Conservation (phyloP, 345 rosid genomes). For the Carallia pectinifolia region DNA sequence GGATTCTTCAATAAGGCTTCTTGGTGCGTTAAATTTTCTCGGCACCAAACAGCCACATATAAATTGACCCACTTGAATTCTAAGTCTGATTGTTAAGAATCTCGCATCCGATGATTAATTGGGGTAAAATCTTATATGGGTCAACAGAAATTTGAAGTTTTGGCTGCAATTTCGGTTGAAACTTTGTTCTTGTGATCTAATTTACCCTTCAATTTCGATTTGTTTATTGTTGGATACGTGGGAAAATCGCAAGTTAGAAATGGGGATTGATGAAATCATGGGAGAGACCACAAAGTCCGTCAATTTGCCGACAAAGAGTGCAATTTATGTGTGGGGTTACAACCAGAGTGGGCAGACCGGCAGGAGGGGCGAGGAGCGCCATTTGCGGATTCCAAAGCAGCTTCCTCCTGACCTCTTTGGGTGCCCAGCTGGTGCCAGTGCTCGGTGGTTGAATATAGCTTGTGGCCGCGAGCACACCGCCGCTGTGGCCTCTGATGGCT, state of each 20-base stretch:
- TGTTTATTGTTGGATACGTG: not conserved
- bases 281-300: slow-evolving; percentile 52
- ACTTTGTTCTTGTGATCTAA: not conserved
- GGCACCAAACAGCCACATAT: not conserved
- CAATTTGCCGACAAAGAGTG: slow-evolving; percentile 71
- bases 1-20: not conserved
- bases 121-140: not conserved
- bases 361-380: slow-evolving; percentile 64
- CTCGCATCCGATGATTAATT: not conserved
- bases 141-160: not conserved
- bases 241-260: slow-evolving; percentile 1
- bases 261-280: slow-evolving; percentile 69
- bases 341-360: slow-evolving; percentile 94
- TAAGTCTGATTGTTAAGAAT: not conserved
- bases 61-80: not conserved
- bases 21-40: not conserved
- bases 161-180: not conserved
- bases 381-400: slow-evolving; percentile 85
- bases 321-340: slow-evolving; percentile 96
- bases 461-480: slow-evolving; percentile 97
- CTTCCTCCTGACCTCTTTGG: slow-evolving; percentile 92
- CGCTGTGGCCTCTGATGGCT: slow-evolving; percentile 93
- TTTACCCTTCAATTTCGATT: not conserved
- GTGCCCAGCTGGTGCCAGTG: slow-evolving; percentile 70
- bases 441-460: slow-evolving; percentile 87